These are phyloP conservation scores for Astraeus odoratus DNA, from an alignment of 768 basidiomycete genomes.

Conservation along the genomic window DNA sequence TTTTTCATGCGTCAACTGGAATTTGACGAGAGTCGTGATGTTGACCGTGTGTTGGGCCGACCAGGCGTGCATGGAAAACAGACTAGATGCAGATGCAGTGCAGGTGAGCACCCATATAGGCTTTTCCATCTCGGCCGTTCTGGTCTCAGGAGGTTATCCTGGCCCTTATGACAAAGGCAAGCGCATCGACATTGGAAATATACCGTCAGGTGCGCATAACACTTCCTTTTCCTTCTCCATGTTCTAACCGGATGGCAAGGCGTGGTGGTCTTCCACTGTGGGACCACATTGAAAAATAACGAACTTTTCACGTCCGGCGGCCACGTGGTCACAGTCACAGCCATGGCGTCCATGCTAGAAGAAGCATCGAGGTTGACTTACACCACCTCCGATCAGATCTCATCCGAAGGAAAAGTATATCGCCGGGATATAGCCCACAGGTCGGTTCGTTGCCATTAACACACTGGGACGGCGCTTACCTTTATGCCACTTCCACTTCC, in stretches of 20 bases:
- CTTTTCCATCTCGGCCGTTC: constrained; percentile 82
- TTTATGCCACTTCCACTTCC: too few relatives aligned
- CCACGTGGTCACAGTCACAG: constrained; percentile 84
- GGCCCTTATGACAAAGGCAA: constrained; percentile 79
- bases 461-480: constrained; percentile 5
- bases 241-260: constrained; percentile 35
- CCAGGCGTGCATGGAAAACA: constrained; percentile 88
- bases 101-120: constrained; percentile 61
- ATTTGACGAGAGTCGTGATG: neutral
- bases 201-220: constrained; percentile 51
- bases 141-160: constrained; percentile 94
- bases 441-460: constrained; percentile 33
- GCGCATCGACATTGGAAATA: constrained; percentile 54
- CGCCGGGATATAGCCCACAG: constrained; percentile 90
- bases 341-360: constrained; percentile 64
- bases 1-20: constrained; percentile 56
- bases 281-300: constrained; percentile 51
- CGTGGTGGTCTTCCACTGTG: constrained; percentile 89
- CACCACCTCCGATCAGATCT: constrained; percentile 64
- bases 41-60: constrained; percentile 6
- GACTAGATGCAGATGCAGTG: constrained; percentile 86
- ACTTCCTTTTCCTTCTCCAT: constrained; percentile 6
- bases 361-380: constrained; percentile 80
- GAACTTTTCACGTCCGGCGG: constrained; percentile 83
- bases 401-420: constrained; percentile 85